A percentile compares a stretch with the other conserved stretches of the same genome.
phyloP scores from a whole-genome alignment of 805 yeast species.

The Wickerhamiella sergipiensis region DNA sequence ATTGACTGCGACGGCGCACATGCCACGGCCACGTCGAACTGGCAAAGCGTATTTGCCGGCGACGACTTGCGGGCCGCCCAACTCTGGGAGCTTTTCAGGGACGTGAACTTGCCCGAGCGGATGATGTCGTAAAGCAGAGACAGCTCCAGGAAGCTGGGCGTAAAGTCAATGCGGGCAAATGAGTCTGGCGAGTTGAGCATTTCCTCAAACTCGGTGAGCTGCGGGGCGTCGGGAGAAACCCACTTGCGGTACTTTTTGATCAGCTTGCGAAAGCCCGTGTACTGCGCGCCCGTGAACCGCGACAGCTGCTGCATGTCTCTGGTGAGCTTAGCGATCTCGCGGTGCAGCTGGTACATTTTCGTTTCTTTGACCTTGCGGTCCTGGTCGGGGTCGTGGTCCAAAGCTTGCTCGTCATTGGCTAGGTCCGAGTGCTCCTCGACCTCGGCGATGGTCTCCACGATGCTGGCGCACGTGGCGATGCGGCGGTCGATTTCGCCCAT shows the following conservation, averaged over 20 bases:
- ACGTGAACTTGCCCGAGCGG: slow-evolving; percentile 19
- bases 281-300: slow-evolving; percentile 60
- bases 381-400: background rate
- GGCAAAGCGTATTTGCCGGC: slow-evolving; percentile 8
- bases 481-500: slow-evolving; percentile 52
- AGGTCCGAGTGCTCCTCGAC: background rate
- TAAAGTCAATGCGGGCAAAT: slow-evolving; percentile 46
- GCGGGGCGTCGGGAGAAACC: slow-evolving; percentile 24
- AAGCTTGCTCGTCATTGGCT: background rate
- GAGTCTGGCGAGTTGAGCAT: slow-evolving; percentile 36
- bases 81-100: background rate
- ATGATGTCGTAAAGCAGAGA: slow-evolving; percentile 41
- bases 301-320: slow-evolving; percentile 48
- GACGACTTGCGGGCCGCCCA: background rate
- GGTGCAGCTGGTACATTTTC: slow-evolving; percentile 18
- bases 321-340: slow-evolving; percentile 32
- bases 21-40: slow-evolving; percentile 26
- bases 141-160: slow-evolving; percentile 47
- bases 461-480: slow-evolving; percentile 28
- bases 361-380: background rate
- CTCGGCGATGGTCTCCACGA: slow-evolving; percentile 24
- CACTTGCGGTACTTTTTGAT: slow-evolving; percentile 52
- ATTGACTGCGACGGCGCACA: slow-evolving; percentile 25
- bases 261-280: slow-evolving; percentile 56
- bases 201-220: slow-evolving; percentile 16